Base-by-base conservation (phyloP, 345 rosid species). In the Bruguiera parviflora region DNA sequence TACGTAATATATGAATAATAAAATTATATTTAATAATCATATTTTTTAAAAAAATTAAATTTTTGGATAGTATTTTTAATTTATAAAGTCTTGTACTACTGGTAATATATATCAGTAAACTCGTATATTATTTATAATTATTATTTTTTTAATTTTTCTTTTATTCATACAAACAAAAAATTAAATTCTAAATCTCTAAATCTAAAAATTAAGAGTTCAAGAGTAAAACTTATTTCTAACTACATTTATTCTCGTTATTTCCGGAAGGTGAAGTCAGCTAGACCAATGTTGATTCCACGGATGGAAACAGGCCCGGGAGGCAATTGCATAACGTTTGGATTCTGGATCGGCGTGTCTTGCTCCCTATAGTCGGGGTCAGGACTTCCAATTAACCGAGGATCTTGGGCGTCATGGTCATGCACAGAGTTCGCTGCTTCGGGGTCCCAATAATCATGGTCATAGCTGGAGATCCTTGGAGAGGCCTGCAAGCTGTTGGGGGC, bases 381-480 rank as follows among this genome's bases (percentile, higher is more conserved):
- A 43, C 49, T 68, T 52, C 43, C 74, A 19, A 3, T 61, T 6
- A 22, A 28, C 25, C 49, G 72, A 66, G 37, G 18, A 46, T 77
- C 80, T 27, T 51, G 24, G 33, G 31, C 19, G 6, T 76, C 71
- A 9, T 32, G 76, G 37, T 76, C 81, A 4, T 68, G 76, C 19
- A 76, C 77, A 5, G 87, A 77, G 35, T 19, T 79, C 46, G 75
- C 62, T 16, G 89, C 88, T 58, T 88, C 87, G 8, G 84, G 84
- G 10, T 84, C 87, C 86, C 86, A 84, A 24, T 61, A 79, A 22
- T 83, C 77, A 19, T 72, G 60, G 25, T 79, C 74, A 25, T 69
- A 70, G 79, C 76, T 46, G 1, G 77, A 77, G 51, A 67, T 60
- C 58, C 78, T 69, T 1, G 88, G 88, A 66, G 90, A 85, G 1